phyloP scores from a whole-genome alignment of 2,329 filamentous ascomycete genomes.

The Periconia sp. region DNA sequence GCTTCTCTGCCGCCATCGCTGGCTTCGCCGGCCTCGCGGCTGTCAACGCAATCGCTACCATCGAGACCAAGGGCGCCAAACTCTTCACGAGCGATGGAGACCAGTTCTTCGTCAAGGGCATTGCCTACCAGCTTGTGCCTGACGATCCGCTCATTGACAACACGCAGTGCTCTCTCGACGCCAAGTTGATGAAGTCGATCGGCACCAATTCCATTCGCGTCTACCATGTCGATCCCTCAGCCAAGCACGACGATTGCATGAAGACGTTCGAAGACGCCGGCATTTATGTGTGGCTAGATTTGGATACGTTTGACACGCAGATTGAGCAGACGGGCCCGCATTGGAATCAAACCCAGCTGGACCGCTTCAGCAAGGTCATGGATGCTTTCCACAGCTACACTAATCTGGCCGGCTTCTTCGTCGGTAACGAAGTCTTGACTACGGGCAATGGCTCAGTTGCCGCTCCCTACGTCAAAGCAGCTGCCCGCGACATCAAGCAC shows the following conservation, averaged over 20 bases:
- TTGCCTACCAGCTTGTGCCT: slow-evolving; percentile 69
- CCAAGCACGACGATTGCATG: slow-evolving; percentile 80
- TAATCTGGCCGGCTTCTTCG: slow-evolving; percentile 81
- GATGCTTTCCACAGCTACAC: slow-evolving; percentile 76
- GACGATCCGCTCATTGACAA: slow-evolving; percentile 76
- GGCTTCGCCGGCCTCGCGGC: slow-evolving; percentile 27
- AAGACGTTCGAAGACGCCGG: slow-evolving; percentile 73
- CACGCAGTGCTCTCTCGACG: slow-evolving; percentile 76
- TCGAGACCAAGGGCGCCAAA: slow-evolving; percentile 72
- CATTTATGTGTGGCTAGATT: slow-evolving; percentile 82
- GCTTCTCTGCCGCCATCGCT: slow-evolving; percentile 17
- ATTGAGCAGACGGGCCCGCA: slow-evolving; percentile 64
- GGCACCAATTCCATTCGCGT: slow-evolving; percentile 84
- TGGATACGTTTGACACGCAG: slow-evolving; percentile 70
- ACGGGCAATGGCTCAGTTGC: slow-evolving; percentile 57
- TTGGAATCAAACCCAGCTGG: slow-evolving; percentile 74
- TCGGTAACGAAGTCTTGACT: slow-evolving; percentile 85
- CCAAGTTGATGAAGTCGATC: slow-evolving; percentile 73
- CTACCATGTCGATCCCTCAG: slow-evolving; percentile 77
- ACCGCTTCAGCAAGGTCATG: slow-evolving; percentile 70
- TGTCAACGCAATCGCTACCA: slow-evolving; percentile 55
- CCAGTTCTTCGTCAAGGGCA: slow-evolving; percentile 82
- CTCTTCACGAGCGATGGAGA: slow-evolving; percentile 80
- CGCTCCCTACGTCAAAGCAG: slow-evolving; percentile 82
- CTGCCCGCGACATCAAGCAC: slow-evolving; percentile 77